Base-by-base conservation (phyloP, 1,284 basidiomycete genomes). In the Trichosporon sp. region DNA sequence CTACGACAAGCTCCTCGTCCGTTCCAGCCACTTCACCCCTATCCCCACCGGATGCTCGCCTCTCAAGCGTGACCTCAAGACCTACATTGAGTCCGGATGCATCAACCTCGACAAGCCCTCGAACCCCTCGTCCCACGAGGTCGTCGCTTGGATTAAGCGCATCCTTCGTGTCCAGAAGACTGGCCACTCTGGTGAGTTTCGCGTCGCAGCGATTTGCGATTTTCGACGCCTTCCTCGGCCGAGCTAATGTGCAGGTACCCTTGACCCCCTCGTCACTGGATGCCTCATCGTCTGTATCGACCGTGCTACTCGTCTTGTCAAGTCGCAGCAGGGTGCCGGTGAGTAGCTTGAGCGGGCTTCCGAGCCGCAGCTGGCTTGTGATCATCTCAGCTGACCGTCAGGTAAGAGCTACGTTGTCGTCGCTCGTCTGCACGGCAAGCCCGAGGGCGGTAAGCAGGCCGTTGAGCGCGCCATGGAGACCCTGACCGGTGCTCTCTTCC, bases 81-180 rank as follows among this genome's bases (percentile, higher is more conserved):
- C 89, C 69, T 98, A 99, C 84, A 89, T 99, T 84, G 95, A 95
- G 91, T 94, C 95, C 72, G 97, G 97, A 76, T 93, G 98, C 69
- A 99, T 99, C 84, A 68, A 68, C 67, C 87, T 99, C 75, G 97
- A 99, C 88, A 99, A 99, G 83, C 97, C 97, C 29, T 98, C 96
- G 63, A 99, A 99, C 85, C 97, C 97, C 8, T 99, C 97, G 4
- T 98, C 96, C n/a, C 97, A 99, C 85, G 97, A 99, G 87, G 97
- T 99, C 68, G 97, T 99, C 74, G 97, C 97, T 18, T 99, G 97
- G 97, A 86, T 99, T 74, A 89, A 96, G 76, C 89, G 97, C 31
- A 99, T 99, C 75, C 85, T 99, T 65, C 90, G 96, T 31, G 92
- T 92, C 38, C 96, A 99, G 84, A 99, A 99, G 86, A 99, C 97